Percentiles rank a stretch among this genome's conserved stretches.
Evolutionary conservation across 345 rosid species (phyloP).

Genomic region (Boechera stricta): DNA sequence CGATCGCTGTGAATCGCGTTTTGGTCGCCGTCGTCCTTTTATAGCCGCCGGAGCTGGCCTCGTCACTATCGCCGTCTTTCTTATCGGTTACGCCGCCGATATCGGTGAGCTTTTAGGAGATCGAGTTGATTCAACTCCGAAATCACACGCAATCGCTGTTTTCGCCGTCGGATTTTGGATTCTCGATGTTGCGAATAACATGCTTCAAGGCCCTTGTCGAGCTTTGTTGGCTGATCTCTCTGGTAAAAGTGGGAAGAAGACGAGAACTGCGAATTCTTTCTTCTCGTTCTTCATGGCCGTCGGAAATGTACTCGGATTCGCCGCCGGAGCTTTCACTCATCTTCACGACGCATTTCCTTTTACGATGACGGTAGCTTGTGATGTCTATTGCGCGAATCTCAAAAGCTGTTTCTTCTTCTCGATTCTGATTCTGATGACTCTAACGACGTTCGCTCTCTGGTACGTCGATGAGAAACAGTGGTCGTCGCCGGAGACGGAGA

Average conservation of each 20-base stretch:
- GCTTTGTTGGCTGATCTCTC: slow-evolving; percentile 86
- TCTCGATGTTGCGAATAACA: slow-evolving; percentile 89
- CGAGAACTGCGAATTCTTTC: slow-evolving; percentile 57
- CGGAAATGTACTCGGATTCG: slow-evolving; percentile 83
- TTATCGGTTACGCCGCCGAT: slow-evolving; percentile 81
- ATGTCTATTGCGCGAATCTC: slow-evolving; percentile 81
- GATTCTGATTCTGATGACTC: slow-evolving; percentile 48
- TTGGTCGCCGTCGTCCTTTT: slow-evolving; percentile 88
- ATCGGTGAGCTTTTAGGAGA: slow-evolving; percentile 66
- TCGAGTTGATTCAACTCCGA: slow-evolving; percentile 33
- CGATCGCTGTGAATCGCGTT: slow-evolving; percentile 67
- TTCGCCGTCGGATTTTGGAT: slow-evolving; percentile 86
- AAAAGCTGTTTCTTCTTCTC: slow-evolving; percentile 77
- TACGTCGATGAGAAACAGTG: slow-evolving; percentile 54
- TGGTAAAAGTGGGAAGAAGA: slow-evolving; percentile 52
- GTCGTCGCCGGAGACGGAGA: slow-evolving; percentile 33
- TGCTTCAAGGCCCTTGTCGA: slow-evolving; percentile 85
- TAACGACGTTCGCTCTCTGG: slow-evolving; percentile 51
- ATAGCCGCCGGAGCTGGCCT: slow-evolving; percentile 58
- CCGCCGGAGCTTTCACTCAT: slow-evolving; percentile 68
- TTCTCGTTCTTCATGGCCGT: slow-evolving; percentile 91
- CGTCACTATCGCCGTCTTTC: slow-evolving; percentile 64
- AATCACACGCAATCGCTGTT: slow-evolving; percentile 61
- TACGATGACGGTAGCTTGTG: slow-evolving; percentile 68
- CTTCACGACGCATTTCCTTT: slow-evolving; percentile 65